A percentile compares a stretch with the other conserved stretches of the same genome.
Evolutionary conservation across 768 basidiomycete species (phyloP).

Genomic region (Solioccasus polychromus): DNA sequence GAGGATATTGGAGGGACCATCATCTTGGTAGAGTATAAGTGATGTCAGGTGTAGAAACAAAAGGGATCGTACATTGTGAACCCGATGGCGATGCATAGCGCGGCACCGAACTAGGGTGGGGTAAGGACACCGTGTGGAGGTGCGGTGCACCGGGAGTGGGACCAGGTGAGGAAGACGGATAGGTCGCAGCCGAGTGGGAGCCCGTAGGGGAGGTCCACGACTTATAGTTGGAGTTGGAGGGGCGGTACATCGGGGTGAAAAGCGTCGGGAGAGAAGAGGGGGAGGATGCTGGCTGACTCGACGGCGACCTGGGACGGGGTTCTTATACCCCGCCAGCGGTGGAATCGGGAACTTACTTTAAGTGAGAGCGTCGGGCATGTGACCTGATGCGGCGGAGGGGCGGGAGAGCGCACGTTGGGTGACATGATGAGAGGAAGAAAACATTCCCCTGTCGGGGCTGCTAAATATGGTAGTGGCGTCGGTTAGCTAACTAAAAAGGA

Average conservation of each 20-base stretch:
- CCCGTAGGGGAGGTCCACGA: constrained; percentile 19
- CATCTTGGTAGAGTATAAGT: constrained; percentile 13
- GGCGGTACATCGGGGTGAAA: constrained; percentile 22
- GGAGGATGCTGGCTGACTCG: constrained; percentile 21
- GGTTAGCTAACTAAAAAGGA: constrained; percentile 17
- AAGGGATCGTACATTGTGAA: constrained; percentile 17
- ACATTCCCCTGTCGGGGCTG: constrained; percentile 13
- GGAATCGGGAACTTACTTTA: constrained; percentile 21
- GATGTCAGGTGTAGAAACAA: neutral
- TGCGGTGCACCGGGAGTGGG: constrained; percentile 26
- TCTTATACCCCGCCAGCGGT: constrained; percentile 28
- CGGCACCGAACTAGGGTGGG: constrained; percentile 29
- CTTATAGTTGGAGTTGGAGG: constrained; percentile 19
- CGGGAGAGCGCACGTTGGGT: constrained; percentile 28
- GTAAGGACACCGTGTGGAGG: constrained; percentile 27
- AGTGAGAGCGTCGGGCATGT: constrained; percentile 4
- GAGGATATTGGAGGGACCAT: constrained; percentile 15
- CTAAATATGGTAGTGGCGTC: constrained; percentile 23
- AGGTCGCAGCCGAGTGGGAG: constrained; percentile 3
- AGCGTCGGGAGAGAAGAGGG: constrained; percentile 1
- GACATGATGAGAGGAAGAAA: constrained; percentile 14
- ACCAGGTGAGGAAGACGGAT: constrained; percentile 17
- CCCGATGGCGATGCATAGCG: constrained; percentile 14
- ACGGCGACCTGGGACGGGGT: constrained; percentile 2
- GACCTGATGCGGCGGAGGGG: constrained; percentile 16